Conservation (phyloP, 371 early-diverging fungal species). For the Lichtheimia hyalospora region DNA sequence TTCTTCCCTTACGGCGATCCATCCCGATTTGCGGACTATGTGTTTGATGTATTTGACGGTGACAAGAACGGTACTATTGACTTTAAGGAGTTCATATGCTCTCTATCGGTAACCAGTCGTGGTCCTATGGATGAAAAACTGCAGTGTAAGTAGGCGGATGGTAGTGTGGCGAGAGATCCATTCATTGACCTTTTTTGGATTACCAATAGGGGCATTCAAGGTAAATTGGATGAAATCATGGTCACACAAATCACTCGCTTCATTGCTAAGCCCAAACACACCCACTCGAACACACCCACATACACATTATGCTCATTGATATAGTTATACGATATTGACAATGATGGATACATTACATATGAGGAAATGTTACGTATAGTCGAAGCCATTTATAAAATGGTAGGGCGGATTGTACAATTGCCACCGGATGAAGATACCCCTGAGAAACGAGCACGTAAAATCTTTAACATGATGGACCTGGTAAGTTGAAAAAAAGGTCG, state of each 20-base stretch:
- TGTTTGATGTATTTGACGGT: constrained; percentile 87
- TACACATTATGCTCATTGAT: too few relatives aligned
- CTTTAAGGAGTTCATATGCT: constrained; percentile 91
- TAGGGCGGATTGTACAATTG: constrained; percentile 86
- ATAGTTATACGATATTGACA: constrained; percentile 84
- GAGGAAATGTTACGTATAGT: constrained; percentile 91
- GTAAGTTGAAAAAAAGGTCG: constrained; percentile 25
- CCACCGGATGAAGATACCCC: constrained; percentile 93
- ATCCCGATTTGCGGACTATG: constrained; percentile 88
- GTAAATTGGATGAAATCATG: constrained; percentile 10
- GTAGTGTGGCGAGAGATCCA: too few relatives aligned
- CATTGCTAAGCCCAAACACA: too few relatives aligned
- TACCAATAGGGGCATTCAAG: constrained; percentile 43
- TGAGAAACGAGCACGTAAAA: constrained; percentile 87
- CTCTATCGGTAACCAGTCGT: constrained; percentile 85
- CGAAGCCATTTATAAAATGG: constrained; percentile 93
- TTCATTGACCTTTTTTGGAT: too few relatives aligned
- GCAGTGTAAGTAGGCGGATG: constrained; percentile 54
- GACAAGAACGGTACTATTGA: constrained; percentile 89
- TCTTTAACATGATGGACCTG: constrained; percentile 87
- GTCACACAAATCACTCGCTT: too few relatives aligned
- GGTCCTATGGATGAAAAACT: constrained; percentile 88
- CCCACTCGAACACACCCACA: too few relatives aligned
- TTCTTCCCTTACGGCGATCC: constrained; percentile 98
- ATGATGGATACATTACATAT: constrained; percentile 85